Evolutionary conservation across 2,329 filamentous ascomycete species (phyloP).

Genomic region (Eutypa lata): DNA sequence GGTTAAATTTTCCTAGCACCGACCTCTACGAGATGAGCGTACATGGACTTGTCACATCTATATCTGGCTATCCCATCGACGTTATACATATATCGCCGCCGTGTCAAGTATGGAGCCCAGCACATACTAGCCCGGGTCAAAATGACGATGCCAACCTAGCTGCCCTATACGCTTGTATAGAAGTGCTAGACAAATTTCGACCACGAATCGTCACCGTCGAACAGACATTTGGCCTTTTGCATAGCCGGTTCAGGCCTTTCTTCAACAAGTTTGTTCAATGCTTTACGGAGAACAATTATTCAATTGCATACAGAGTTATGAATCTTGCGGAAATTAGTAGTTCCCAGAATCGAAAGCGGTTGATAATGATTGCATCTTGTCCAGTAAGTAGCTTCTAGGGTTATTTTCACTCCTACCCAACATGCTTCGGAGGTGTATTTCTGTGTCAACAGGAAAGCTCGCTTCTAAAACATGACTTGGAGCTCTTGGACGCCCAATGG

Average conservation of each 20-base stretch:
- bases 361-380: conserved; percentile 55
- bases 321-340: conserved; percentile 46
- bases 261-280: conserved; percentile 59
- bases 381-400: too few relatives aligned
- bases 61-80: conserved; percentile 26
- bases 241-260: conserved; percentile 44
- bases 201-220: conserved; percentile 73
- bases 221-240: conserved; percentile 67
- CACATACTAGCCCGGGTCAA: conserved; percentile 55
- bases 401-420: too few relatives aligned
- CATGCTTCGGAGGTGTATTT: too few relatives aligned
- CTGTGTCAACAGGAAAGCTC: too few relatives aligned
- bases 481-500: too few relatives aligned
- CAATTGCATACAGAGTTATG: conserved; percentile 63
- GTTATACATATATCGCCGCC: conserved; percentile 70
- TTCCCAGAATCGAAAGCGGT: conserved; percentile 43
- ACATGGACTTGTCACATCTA: conserved; percentile 42
- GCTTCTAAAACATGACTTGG: too few relatives aligned
- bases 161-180: conserved; percentile 45
- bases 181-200: conserved; percentile 51
- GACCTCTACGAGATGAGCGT: conserved; percentile 44
- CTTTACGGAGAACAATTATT: conserved; percentile 64
- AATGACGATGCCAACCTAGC: conserved; percentile 66
- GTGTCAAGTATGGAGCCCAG: conserved; percentile 70
- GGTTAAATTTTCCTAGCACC: conserved; percentile 51